Percentiles rank a stretch among this genome's conserved stretches.
Conservation (phyloP, 106 monocot species). For the Dendrobium catenatum region DNA sequence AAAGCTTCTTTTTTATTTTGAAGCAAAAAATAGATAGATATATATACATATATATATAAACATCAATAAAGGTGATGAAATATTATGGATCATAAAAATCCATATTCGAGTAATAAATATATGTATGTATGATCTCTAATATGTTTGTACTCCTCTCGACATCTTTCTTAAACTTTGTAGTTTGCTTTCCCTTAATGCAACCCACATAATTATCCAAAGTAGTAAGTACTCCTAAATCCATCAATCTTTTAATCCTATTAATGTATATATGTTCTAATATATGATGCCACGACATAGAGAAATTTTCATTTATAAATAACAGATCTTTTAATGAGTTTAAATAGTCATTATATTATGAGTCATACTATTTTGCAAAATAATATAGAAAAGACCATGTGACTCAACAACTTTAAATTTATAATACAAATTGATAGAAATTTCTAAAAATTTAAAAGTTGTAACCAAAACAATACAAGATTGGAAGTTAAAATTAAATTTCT, state of each 20-base stretch:
- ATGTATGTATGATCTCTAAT: background rate
- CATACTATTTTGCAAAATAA: background rate
- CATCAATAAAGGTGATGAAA: background rate
- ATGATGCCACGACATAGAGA: background rate
- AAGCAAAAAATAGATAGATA: background rate
- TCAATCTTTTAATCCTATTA: background rate
- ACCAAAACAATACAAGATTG: background rate
- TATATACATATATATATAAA: background rate
- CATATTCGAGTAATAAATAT: background rate
- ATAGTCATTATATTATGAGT: background rate
- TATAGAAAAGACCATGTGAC: background rate
- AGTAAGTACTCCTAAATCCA: background rate
- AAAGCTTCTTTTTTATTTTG: background rate
- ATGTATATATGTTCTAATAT: background rate
- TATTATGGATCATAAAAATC: too few relatives aligned
- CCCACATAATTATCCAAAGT: background rate
- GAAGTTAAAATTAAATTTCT: background rate
- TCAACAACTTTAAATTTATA: background rate
- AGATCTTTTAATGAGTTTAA: background rate
- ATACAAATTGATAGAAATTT: background rate
- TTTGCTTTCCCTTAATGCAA: background rate
- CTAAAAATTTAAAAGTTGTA: background rate
- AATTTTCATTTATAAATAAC: background rate
- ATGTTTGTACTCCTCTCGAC: background rate
- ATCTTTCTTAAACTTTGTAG: background rate